Base-by-base conservation (phyloP, 441 rosid genomes). In the Pelargonium citronellum region DNA sequence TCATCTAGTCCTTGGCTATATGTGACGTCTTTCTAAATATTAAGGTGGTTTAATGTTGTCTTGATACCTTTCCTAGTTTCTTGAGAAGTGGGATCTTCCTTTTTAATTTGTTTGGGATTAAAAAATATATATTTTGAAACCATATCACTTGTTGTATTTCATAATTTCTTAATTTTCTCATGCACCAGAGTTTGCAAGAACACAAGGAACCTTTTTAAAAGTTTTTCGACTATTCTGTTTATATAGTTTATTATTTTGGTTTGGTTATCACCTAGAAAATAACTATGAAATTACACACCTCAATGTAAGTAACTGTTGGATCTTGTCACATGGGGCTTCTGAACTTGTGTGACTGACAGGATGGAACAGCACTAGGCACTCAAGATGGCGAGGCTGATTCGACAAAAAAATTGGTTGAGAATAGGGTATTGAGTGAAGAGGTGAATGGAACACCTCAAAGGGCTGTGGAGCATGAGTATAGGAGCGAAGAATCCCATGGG, bases 361-460 rank as follows among this genome's bases (percentile, higher is more conserved):
- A 67, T 73, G 91, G 82, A 66, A 72, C 69, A 60, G 78, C 67
- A 19, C 77, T 60, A 9, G 83, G 75, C 71, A 66, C 77, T 44
- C 74, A 73, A 68, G 87, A 75, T 17, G 84, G 81, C 66, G 79
- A 84, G 57, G 85, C 81, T 27, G 83, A 74, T 39, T 72, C 80
- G 17, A 70, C 84, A 7, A 79, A 81, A 76, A 84, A 78, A 73
- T 41, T 72, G 69, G 82, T 20, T 16, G 85, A 77, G 65, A 79
- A 83, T 64, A 76, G 68, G 19, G 84, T 80, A 47, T 65, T 83
- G 78, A 92, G 96, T 67, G 97, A 91, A 79, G 99, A 90, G 83
- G 91, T 89, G 65, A 88, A 84, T 78, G 90, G 81, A 75, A 87
- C 89, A 62, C 85, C 88, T 0, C 82, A 79, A 71, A 75, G 75